These are phyloP conservation scores for Podospora pseudoanserina DNA, from an alignment of 495 filamentous ascomycete genomes.

Conservation along the genomic window DNA sequence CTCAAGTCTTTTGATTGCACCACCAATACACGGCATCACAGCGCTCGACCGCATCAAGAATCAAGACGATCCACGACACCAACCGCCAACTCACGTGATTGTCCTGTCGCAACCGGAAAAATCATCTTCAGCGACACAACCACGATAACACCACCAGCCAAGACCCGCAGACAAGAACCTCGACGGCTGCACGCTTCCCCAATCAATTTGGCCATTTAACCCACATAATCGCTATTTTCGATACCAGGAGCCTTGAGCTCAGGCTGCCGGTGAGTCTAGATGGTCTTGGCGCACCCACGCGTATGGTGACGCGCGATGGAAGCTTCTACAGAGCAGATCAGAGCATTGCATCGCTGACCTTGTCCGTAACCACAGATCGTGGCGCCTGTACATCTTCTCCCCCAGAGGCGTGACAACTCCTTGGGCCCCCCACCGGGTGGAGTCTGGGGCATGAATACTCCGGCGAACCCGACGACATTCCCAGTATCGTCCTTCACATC, in stretches of 20 bases:
- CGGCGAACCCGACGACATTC: slow-evolving; percentile 35
- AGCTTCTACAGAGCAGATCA: neutral
- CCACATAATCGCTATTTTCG: neutral
- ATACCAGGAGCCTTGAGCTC: slow-evolving; percentile 22
- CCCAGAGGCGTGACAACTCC: slow-evolving; percentile 47
- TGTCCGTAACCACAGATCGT: slow-evolving; percentile 35
- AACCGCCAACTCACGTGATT: slow-evolving; percentile 39
- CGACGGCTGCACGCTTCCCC: slow-evolving; percentile 12
- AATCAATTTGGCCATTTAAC: slow-evolving; percentile 5
- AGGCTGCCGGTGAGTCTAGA: slow-evolving; percentile 28
- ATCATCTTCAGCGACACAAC: slow-evolving; percentile 17
- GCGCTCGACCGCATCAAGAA: slow-evolving; percentile 16
- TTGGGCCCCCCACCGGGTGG: slow-evolving; percentile 55
- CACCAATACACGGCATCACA: slow-evolving; percentile 2
- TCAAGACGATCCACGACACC: slow-evolving; percentile 19
- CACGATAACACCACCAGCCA: neutral
- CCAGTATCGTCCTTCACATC: slow-evolving; percentile 59
- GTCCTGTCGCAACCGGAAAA: slow-evolving; percentile 32
- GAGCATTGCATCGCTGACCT: neutral
- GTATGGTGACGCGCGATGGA: neutral
- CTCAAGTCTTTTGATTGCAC: neutral
- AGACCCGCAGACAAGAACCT: slow-evolving; percentile 4
- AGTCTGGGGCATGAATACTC: slow-evolving; percentile 53
- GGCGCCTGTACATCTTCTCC: slow-evolving; percentile 49
- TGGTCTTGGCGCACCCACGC: slow-evolving; percentile 6